A percentile compares a stretch with the other conserved stretches of the same genome.
These are phyloP conservation scores for Tetrapisispora namnaoensis DNA, from an alignment of 805 yeast species.

Conservation along the genomic window DNA sequence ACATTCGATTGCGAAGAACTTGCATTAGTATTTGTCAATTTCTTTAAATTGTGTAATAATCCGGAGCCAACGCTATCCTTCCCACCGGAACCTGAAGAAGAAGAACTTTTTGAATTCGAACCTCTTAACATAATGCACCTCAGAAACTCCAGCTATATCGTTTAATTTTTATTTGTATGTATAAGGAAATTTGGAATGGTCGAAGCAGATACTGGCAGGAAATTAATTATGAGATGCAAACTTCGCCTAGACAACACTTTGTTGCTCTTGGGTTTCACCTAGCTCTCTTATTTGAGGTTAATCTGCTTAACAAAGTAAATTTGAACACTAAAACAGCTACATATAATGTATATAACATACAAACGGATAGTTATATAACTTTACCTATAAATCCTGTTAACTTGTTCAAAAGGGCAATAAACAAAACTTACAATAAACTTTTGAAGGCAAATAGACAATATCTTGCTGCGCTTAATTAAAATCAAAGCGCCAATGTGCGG, in stretches of 20 bases:
- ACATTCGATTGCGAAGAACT: neutral
- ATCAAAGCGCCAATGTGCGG: neutral
- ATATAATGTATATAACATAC: too few relatives aligned
- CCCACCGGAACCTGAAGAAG: conserved; percentile 8
- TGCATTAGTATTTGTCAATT: conserved; percentile 15
- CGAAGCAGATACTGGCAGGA: too few relatives aligned
- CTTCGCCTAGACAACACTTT: too few relatives aligned
- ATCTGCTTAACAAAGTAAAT: too few relatives aligned
- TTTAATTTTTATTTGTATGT: too few relatives aligned
- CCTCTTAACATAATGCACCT: conserved; percentile 5
- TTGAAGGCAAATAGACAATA: too few relatives aligned
- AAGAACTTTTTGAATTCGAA: conserved; percentile 7
- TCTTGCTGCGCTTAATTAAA: neutral
- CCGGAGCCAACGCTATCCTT: conserved; percentile 11
- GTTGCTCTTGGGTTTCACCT: neutral
- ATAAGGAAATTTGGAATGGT: too few relatives aligned
- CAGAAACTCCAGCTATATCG: too few relatives aligned
- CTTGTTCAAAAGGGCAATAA: neutral
- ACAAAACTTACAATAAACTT: neutral
- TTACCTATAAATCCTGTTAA: neutral
- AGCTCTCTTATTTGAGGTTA: neutral
- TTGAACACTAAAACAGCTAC: too few relatives aligned
- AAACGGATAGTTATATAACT: too few relatives aligned
- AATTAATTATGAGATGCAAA: too few relatives aligned
- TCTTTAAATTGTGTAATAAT: conserved; percentile 22